phyloP scores from a whole-genome alignment of 345 rosid species.

The Clausena lansium region DNA sequence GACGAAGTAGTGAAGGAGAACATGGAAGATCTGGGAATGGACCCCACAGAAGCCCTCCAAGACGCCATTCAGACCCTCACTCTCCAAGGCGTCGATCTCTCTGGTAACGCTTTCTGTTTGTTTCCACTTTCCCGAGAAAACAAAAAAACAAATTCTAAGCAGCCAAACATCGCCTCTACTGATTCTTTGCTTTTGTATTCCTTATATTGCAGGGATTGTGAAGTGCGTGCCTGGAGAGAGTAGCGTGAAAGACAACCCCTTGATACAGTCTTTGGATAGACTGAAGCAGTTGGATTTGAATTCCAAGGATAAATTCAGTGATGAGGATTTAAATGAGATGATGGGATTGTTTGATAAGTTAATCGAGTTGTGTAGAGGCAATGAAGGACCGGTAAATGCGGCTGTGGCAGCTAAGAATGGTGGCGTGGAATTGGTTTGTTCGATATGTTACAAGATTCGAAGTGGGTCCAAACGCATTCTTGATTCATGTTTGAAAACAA shows the following conservation, averaged over 20 bases:
- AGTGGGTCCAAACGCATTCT: constrained; percentile 24
- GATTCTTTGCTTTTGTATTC: not conserved
- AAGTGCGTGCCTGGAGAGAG: constrained; percentile 71
- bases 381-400: constrained; percentile 48
- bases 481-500: constrained; percentile 53
- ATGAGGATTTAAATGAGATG: constrained; percentile 42
- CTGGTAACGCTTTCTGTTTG: constrained; percentile 40
- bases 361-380: constrained; percentile 34
- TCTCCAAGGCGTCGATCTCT: constrained; percentile 94
- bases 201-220: constrained; percentile 54
- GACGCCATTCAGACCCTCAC: constrained; percentile 83
- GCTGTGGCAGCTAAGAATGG: constrained; percentile 70
- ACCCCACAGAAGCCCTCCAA: constrained; percentile 79
- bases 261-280: constrained; percentile 58
- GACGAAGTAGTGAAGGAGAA: constrained; percentile 85
- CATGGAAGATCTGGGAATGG: constrained; percentile 87
- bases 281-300: constrained; percentile 38
- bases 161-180: not conserved
- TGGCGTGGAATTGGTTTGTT: constrained; percentile 62
- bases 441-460: constrained; percentile 54
- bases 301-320: constrained; percentile 21
- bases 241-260: constrained; percentile 56
- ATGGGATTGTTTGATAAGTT: constrained; percentile 45
- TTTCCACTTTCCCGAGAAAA: not conserved
- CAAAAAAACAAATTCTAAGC: not conserved